Conservation (phyloP, 2,329 filamentous ascomycete genomes). For the Arthrobotrys musiformis region DNA sequence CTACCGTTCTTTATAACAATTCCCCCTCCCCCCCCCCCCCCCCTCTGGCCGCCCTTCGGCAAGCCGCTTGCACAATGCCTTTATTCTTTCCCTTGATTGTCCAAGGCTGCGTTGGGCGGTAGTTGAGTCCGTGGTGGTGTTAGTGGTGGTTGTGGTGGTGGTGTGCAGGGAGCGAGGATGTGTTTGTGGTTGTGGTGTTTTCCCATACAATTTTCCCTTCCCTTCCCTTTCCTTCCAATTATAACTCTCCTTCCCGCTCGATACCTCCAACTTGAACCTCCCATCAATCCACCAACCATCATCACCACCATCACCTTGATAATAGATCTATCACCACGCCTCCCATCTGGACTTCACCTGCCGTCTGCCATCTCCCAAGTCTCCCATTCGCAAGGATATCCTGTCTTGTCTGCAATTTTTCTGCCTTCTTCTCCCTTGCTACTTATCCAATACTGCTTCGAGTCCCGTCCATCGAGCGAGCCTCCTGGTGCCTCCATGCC, state of each 20-base stretch:
- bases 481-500: slow-evolving; percentile 53
- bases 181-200: not conserved
- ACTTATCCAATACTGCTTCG: slow-evolving; percentile 30
- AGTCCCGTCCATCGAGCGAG: slow-evolving; percentile 51
- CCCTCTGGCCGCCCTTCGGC: not conserved
- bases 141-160: slow-evolving; percentile 1
- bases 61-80: too few species aligned
- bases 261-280: slow-evolving; percentile 38
- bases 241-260: slow-evolving; percentile 53
- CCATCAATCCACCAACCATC: not conserved
- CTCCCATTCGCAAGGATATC: slow-evolving; percentile 1
- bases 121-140: not conserved
- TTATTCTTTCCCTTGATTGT: too few species aligned
- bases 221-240: slow-evolving; percentile 57
- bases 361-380: not conserved
- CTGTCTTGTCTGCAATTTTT: slow-evolving; percentile 1
- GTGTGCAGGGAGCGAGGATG: not conserved
- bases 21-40: not conserved
- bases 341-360: slow-evolving; percentile 29
- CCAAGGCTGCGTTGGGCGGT: too few species aligned
- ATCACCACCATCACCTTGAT: slow-evolving; percentile 8
- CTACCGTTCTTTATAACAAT: too few species aligned
- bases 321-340: not conserved
- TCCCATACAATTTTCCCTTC: slow-evolving; percentile 37
- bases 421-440: slow-evolving; percentile 50